These are phyloP conservation scores for Eucalyptus marginata DNA, from an alignment of 345 rosid species.

Conservation along the genomic window DNA sequence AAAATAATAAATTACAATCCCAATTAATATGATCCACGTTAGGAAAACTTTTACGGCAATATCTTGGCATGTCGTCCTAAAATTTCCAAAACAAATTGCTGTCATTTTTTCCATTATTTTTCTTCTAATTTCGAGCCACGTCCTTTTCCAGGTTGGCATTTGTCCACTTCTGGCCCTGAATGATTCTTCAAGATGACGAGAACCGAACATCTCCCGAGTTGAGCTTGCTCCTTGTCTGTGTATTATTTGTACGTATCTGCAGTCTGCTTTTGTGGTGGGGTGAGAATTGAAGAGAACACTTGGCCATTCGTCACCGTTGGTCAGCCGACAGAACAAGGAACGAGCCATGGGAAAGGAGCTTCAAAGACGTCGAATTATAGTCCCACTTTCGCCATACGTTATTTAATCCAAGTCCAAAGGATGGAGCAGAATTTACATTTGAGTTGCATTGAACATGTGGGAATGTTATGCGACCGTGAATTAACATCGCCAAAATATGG, in stretches of 20 bases:
- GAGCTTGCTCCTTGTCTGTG: background rate
- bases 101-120: background rate
- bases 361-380: background rate
- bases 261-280: background rate
- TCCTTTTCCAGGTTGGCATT: background rate
- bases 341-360: background rate
- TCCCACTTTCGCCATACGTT: background rate
- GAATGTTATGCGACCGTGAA: background rate
- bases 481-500: background rate
- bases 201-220: background rate
- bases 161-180: background rate
- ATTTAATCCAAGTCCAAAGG: background rate
- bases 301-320: background rate
- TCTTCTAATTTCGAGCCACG: background rate
- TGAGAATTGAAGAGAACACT: background rate
- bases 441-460: background rate
- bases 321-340: background rate
- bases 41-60: too few species aligned
- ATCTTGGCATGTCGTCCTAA: background rate
- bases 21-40: too few species aligned
- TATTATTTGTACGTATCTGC: background rate
- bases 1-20: too few species aligned
- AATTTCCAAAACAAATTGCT: background rate
- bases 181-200: background rate
- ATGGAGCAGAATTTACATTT: background rate